phyloP scores from a whole-genome alignment of 2,329 filamentous ascomycete species.

The Scedosporium boydii region DNA sequence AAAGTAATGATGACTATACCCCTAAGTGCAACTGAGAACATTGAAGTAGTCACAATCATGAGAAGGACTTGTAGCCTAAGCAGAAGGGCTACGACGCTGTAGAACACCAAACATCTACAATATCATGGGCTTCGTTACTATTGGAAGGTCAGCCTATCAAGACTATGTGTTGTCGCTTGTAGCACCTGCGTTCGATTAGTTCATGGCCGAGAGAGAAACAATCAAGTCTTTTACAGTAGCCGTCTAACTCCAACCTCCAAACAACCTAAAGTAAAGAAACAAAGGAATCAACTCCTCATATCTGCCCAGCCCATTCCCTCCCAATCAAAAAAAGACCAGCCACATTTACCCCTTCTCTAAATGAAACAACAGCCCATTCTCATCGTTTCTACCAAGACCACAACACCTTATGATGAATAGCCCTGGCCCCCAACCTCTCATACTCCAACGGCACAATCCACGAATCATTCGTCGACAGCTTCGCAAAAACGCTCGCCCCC shows the following conservation, averaged over 20 bases:
- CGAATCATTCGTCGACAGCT: conserved; percentile 84
- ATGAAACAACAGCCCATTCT: neutral
- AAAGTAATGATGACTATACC: too few species aligned
- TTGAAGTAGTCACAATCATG: too few species aligned
- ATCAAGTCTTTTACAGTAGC: neutral
- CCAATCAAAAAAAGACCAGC: neutral
- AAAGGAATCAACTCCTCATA: neutral
- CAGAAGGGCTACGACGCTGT: too few species aligned
- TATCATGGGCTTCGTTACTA: too few species aligned
- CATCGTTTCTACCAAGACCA: conserved; percentile 42
- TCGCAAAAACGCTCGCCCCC: conserved; percentile 91
- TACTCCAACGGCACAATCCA: conserved; percentile 89
- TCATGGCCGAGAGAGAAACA: neutral
- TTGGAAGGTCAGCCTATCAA: too few species aligned
- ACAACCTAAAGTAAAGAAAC: neutral
- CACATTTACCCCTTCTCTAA: neutral
- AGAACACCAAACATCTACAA: too few species aligned
- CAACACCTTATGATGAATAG: conserved; percentile 73
- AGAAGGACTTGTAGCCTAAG: too few species aligned
- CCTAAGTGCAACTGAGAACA: too few species aligned
- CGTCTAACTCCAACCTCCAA: neutral
- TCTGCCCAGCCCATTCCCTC: neutral
- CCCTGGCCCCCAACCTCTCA: conserved; percentile 70
- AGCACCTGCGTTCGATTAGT: neutral
- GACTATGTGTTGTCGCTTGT: neutral